Evolutionary conservation across 2,329 filamentous ascomycete genomes (phyloP), one percentile per base, ranked within the genome.

Genomic region (Domatiomyces catenatus): DNA sequence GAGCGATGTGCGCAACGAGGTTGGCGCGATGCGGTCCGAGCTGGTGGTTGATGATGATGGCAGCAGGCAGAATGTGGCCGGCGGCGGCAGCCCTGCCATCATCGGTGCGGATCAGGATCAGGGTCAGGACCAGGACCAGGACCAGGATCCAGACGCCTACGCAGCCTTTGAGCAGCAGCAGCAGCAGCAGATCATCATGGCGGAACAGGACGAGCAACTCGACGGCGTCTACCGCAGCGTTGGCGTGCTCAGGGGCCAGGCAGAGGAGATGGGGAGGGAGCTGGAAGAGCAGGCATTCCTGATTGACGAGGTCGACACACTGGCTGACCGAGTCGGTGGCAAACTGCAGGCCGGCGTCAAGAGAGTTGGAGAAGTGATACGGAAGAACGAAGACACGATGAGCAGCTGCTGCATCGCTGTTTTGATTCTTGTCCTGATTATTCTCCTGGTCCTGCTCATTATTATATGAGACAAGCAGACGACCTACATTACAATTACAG

Each of bases 211-310:
- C 64, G 76, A 89, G 69, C 84, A 92, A 60, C 75, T 98, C 1
- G 90, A 96, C 64, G 86, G 85, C 15, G 90, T 98, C 46, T 94
- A 93, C 64, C 79, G 82, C 58, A 96, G 90, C 1, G 92, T 98
- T 20, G 90, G 89, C 2, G 95, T 88, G 64, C 69, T 98, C 63
- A 75, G 90, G 50, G 76, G 84, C 63, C 92, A 96, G 73, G 93
- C 92, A 1, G 83, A 93, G 67, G 86, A 88, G 60, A 98, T 98
- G 90, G 90, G 92, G 1, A 75, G 90, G 51, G 92, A 98, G 71
- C 73, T 98, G 45, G 93, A 95, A 68, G 92, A 98, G 70, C 92
- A 98, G 73, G 77, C 76, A 19, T 86, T 88, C 66, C 83, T 96
- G 77, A 74, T 98, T 51, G 82, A 92, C 56, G 81, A 85, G 48